phyloP scores from a whole-genome alignment of 805 yeast species.

The Sungouiella thailandica region DNA sequence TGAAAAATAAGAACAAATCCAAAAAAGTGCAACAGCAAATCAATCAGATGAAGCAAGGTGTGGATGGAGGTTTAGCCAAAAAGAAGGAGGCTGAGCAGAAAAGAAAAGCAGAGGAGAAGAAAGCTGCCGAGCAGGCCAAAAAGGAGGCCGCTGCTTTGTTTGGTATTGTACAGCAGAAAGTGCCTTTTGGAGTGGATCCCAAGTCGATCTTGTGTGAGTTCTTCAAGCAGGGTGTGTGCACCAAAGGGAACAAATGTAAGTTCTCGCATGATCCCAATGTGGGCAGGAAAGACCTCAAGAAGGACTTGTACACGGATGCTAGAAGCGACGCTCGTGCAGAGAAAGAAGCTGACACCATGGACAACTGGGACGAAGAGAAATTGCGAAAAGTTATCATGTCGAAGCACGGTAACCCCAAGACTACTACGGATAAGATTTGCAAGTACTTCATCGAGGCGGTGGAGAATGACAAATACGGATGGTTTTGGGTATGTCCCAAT shows the following conservation, averaged over 20 bases:
- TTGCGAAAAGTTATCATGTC: constrained; percentile 79
- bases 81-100: constrained; percentile 72
- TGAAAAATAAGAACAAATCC: constrained; percentile 93
- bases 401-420: constrained; percentile 90
- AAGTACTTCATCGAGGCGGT: constrained; percentile 94
- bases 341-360: constrained; percentile 86
- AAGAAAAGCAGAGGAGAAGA: constrained; percentile 70
- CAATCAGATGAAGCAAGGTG: constrained; percentile 37
- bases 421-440: constrained; percentile 94
- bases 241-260: constrained; percentile 81
- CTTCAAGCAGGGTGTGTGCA: constrained; percentile 84
- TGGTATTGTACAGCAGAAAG: constrained; percentile 71
- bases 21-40: constrained; percentile 72
- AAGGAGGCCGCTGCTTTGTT: constrained; percentile 79
- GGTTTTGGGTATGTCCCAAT: constrained; percentile 98
- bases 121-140: constrained; percentile 86
- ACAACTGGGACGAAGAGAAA: constrained; percentile 94
- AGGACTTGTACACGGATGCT: constrained; percentile 87
- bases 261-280: constrained; percentile 84
- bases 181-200: constrained; percentile 97
- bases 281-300: constrained; percentile 86
- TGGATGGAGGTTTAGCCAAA: constrained; percentile 49
- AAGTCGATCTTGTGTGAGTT: constrained; percentile 86
- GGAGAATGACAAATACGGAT: constrained; percentile 95
- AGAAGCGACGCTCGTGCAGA: constrained; percentile 79